These are phyloP conservation scores for Acer campestre DNA, from an alignment of 345 rosid genomes.

Conservation along the genomic window DNA sequence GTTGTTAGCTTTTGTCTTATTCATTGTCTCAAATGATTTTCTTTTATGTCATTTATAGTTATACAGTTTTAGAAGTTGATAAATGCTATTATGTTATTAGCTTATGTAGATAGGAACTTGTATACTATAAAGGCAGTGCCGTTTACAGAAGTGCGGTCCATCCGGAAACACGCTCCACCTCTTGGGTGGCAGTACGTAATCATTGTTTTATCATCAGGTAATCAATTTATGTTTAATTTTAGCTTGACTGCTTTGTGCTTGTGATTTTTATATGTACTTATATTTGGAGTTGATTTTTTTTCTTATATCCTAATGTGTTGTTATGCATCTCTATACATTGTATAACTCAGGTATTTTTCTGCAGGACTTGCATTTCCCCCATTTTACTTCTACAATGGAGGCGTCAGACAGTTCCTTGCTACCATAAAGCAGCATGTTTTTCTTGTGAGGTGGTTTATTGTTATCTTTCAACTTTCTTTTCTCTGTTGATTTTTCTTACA, in stretches of 20 bases:
- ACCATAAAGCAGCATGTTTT: slow-evolving; percentile 77
- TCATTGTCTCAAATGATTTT: background rate
- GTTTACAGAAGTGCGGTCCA: slow-evolving; percentile 78
- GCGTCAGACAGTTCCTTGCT: slow-evolving; percentile 88
- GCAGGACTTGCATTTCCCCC: slow-evolving; percentile 94
- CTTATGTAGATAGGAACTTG: slow-evolving; percentile 69
- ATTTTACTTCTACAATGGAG: slow-evolving; percentile 92
- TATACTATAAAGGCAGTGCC: slow-evolving; percentile 85
- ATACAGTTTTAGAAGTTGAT: background rate
- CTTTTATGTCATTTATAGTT: slow-evolving; percentile 1
- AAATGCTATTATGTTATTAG: slow-evolving; percentile 20
- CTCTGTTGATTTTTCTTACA: background rate
- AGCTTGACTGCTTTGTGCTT: background rate
- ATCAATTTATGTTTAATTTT: background rate
- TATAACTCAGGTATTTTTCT: slow-evolving; percentile 26
- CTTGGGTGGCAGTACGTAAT: slow-evolving; percentile 98
- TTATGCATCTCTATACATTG: background rate
- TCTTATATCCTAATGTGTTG: no score
- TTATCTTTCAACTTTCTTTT: background rate
- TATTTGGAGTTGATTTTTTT: background rate
- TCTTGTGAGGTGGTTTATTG: slow-evolving; percentile 73
- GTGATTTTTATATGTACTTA: background rate
- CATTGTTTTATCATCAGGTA: slow-evolving; percentile 88
- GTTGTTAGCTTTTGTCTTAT: slow-evolving; percentile 34
- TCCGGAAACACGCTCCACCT: slow-evolving; percentile 83